These are phyloP conservation scores for Panicum miliaceum DNA, from an alignment of 176 grass and related monocot species.

Conservation along the genomic window DNA sequence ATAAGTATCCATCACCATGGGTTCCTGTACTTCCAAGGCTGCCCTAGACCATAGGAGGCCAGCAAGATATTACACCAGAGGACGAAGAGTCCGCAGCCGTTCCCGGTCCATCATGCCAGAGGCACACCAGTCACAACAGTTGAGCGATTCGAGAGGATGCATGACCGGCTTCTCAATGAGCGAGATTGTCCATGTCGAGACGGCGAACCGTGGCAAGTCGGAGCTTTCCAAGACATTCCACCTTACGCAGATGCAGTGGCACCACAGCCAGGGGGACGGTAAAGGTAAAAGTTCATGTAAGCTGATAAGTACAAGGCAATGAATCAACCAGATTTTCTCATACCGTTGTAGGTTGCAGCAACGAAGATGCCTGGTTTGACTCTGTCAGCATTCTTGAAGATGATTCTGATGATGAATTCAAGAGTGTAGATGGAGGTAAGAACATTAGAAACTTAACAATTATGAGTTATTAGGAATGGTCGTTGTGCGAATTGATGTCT, in stretches of 20 bases:
- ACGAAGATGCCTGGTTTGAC: conserved; percentile 97
- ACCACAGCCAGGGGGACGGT: conserved; percentile 69
- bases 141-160: conserved; percentile 36
- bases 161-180: conserved; percentile 71
- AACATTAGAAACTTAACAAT: neutral
- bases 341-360: conserved; percentile 64
- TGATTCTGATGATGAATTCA: conserved; percentile 87
- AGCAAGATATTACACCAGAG: conserved; percentile 43
- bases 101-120: conserved; percentile 47
- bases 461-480: neutral
- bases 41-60: conserved; percentile 39
- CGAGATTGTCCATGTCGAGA: conserved; percentile 75
- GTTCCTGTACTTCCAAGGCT: conserved; percentile 63
- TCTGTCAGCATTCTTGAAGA: conserved; percentile 88
- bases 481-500: neutral
- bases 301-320: conserved; percentile 4
- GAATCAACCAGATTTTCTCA: conserved; percentile 15
- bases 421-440: conserved; percentile 80
- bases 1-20: conserved; percentile 52
- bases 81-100: conserved; percentile 36
- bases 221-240: conserved; percentile 78
- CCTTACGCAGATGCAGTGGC: conserved; percentile 84
- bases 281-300: conserved; percentile 56
- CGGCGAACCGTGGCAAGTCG: conserved; percentile 50
- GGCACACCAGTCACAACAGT: conserved; percentile 45